phyloP scores from a whole-genome alignment of 2,329 filamentous ascomycete species.

The Teratosphaeria nubilosa region DNA sequence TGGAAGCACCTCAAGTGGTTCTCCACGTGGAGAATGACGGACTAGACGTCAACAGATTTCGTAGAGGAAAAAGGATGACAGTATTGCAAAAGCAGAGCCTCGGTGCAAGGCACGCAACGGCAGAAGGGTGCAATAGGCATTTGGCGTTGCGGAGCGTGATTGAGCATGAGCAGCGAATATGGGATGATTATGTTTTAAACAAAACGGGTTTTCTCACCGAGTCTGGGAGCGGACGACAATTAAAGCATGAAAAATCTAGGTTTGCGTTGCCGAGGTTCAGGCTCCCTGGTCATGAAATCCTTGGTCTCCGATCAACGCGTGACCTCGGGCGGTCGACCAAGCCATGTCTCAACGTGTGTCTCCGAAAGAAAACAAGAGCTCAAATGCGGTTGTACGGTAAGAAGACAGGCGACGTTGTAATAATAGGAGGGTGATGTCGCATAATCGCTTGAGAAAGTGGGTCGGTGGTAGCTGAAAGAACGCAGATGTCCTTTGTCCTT shows the following conservation, averaged over 20 bases:
- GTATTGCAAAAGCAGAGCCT: not conserved
- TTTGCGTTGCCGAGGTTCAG: not conserved
- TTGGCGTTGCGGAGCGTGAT: not conserved
- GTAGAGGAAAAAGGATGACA: not conserved
- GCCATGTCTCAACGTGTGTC: too few relatives aligned
- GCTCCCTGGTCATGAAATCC: too few relatives aligned
- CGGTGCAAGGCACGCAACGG: not conserved
- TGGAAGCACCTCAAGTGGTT: slow-evolving; percentile 96
- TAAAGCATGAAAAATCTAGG: not conserved
- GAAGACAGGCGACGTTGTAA: not conserved
- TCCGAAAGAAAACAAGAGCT: too few relatives aligned
- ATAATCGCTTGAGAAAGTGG: not conserved
- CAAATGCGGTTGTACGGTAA: too few relatives aligned
- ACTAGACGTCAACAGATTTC: slow-evolving; percentile 26
- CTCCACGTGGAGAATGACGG: slow-evolving; percentile 71
- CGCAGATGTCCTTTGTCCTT: not conserved
- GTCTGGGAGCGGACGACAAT: not conserved
- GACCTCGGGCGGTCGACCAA: too few relatives aligned
- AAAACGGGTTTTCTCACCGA: not conserved
- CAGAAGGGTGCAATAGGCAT: not conserved
- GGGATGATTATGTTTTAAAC: not conserved
- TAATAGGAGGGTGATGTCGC: not conserved
- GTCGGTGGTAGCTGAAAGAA: not conserved
- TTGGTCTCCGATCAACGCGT: too few relatives aligned
- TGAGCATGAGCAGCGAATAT: not conserved